Evolutionary conservation across 495 filamentous ascomycete species (phyloP).

Genomic region (Lasiosphaeria ovina): DNA sequence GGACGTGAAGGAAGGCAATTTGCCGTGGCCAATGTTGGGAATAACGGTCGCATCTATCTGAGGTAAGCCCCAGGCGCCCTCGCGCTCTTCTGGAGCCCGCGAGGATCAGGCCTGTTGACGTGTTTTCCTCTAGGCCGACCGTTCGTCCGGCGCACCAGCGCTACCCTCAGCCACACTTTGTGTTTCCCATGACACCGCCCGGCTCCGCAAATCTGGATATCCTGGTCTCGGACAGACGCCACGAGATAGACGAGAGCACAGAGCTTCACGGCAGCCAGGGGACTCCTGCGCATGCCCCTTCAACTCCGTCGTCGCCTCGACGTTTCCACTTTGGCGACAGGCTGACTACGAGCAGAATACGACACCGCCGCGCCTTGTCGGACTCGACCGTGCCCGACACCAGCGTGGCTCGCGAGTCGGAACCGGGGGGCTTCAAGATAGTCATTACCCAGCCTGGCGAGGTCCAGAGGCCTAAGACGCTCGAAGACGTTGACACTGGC

Average conservation of each 20-base stretch:
- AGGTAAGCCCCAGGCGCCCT: constrained; percentile 59
- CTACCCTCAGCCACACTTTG: constrained; percentile 57
- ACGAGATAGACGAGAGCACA: constrained; percentile 33
- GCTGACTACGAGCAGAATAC: constrained; percentile 32
- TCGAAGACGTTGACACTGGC: constrained; percentile 51
- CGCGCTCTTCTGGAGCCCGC: too few species aligned
- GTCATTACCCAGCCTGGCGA: constrained; percentile 75
- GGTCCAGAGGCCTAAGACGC: constrained; percentile 59
- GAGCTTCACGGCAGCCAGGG: constrained; percentile 36
- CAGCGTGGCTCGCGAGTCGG: constrained; percentile 51
- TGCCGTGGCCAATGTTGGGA: constrained; percentile 89
- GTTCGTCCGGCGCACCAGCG: constrained; percentile 57
- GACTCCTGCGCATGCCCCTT: constrained; percentile 40
- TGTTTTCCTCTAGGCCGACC: constrained; percentile 50
- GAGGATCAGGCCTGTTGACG: not conserved
- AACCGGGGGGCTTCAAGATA: constrained; percentile 72
- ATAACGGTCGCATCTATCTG: constrained; percentile 90
- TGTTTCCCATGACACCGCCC: constrained; percentile 57
- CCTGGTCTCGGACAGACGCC: constrained; percentile 36
- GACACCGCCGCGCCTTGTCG: constrained; percentile 48
- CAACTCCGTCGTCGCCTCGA: constrained; percentile 27
- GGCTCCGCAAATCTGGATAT: constrained; percentile 54
- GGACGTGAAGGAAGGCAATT: constrained; percentile 73
- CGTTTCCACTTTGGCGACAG: constrained; percentile 29
- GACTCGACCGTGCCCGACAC: constrained; percentile 48